Evolutionary conservation across 306 rosid genomes (phyloP).

Genomic region (Glycine latifolia): DNA sequence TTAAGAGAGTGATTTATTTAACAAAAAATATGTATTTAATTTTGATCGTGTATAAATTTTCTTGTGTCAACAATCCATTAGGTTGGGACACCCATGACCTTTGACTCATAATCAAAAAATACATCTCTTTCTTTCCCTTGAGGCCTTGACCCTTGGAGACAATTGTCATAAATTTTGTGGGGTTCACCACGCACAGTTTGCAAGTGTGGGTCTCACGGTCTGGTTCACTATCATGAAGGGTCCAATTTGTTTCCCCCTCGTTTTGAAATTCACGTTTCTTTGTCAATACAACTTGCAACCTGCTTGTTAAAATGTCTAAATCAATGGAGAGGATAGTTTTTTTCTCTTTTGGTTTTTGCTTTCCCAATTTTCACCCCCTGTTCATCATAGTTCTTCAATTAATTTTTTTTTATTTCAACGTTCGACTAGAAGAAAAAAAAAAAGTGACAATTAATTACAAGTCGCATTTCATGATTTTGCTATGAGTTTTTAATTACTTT

Average conservation of each 20-base stretch:
- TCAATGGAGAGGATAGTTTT: constrained; percentile 27
- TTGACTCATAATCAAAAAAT: too few relatives aligned
- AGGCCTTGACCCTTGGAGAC: constrained; percentile 1
- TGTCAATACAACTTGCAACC: constrained; percentile 34
- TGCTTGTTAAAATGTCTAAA: constrained; percentile 44
- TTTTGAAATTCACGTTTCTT: constrained; percentile 32
- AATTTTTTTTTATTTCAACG: background rate
- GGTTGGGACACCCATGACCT: too few relatives aligned
- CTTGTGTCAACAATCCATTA: too few relatives aligned
- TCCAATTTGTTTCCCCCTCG: constrained; percentile 38
- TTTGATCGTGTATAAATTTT: too few relatives aligned
- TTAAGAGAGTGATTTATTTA: background rate
- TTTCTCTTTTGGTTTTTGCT: background rate
- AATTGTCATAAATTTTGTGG: constrained; percentile 34
- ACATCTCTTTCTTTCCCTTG: too few relatives aligned
- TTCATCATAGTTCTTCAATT: background rate
- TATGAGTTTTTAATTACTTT: background rate
- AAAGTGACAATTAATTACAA: background rate
- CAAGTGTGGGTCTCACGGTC: constrained; percentile 38
- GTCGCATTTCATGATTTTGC: constrained; percentile 20
- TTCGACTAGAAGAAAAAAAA: background rate
- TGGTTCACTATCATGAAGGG: constrained; percentile 13
- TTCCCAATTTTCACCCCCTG: background rate
- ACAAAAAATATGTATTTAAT: too few relatives aligned
- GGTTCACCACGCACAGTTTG: constrained; percentile 38